Base-by-base conservation (phyloP, 495 filamentous ascomycete species). In the Sporormia fimetaria region DNA sequence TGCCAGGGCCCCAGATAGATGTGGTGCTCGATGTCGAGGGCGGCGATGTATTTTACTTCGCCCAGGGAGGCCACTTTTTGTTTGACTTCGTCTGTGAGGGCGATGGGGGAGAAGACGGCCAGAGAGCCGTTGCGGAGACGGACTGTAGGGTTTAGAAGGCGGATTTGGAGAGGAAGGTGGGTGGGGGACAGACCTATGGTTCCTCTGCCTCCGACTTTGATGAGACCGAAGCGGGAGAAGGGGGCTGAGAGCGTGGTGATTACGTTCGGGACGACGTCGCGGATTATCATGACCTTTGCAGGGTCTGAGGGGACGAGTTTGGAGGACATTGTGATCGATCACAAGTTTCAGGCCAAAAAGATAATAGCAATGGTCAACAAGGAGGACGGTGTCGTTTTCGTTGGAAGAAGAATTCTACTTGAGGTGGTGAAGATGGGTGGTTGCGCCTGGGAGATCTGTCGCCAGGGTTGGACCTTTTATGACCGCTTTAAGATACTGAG, bases 51-150 rank as follows among this genome's bases (percentile, higher is more conserved):
- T 33, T 67, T 70, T 32, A 98, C 76, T 17, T 76, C 71, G 39
- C 84, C 85, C 16, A 87, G 63, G n/a, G 65, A 61, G 21, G 67
- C 52, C 26, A 94, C 64, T 28, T 74, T 80, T 35, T 71, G 64
- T 43, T 71, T 72, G n/a, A 86, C 79, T 43, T 83, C 78, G 2
- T 76, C 68, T 0, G 87, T 94, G 20, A 94, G 73, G 11, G 72
- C 76, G 20, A 86, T 78, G 21, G 90, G 90, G 3, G 87, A 94
- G 71, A 95, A 94, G 50, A 98, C 80, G 40, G 85, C 86, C 32
- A 98, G 71, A 24, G 71, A 65, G 37, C 85, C 85, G 6, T 77
- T 74, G 27, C 69, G 65, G 49, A 98, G 75, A 37, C 75, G 76
- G 52, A 94, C 85, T 87, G 52, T 30, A 11, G 21, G 27, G 27